A percentile compares a stretch with the other conserved stretches of the same genome.
These are phyloP conservation scores for Lachancea fermentati DNA, from an alignment of 805 yeast species.

Conservation along the genomic window DNA sequence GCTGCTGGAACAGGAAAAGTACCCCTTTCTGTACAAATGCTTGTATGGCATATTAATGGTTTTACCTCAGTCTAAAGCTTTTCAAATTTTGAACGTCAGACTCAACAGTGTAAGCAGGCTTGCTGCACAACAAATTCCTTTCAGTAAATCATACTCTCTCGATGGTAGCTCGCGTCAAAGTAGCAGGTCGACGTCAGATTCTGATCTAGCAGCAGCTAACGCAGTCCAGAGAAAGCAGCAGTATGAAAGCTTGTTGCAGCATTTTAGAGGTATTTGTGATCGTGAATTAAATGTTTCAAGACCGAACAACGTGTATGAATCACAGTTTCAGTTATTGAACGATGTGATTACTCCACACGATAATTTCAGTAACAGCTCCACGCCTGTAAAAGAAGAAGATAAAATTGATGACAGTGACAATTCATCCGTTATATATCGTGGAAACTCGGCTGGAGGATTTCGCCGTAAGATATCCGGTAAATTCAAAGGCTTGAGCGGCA, in stretches of 20 bases:
- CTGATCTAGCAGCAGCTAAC: slow-evolving; percentile 15
- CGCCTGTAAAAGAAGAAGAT: slow-evolving; percentile 1
- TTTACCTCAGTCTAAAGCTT: slow-evolving; percentile 89
- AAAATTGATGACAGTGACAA: slow-evolving; percentile 7
- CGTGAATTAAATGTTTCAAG: slow-evolving; percentile 10
- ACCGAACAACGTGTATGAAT: slow-evolving; percentile 12
- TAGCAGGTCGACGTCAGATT: slow-evolving; percentile 3
- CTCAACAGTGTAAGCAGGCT: slow-evolving; percentile 40
- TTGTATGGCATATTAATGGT: slow-evolving; percentile 90
- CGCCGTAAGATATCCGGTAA: neutral
- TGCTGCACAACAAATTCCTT: slow-evolving; percentile 17
- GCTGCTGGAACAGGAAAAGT: slow-evolving; percentile 76
- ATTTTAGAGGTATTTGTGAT: slow-evolving; percentile 25
- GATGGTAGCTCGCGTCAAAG: neutral
- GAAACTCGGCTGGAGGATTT: neutral
- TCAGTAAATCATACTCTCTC: slow-evolving; percentile 1
- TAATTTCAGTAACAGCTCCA: neutral
- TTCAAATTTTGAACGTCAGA: slow-evolving; percentile 72
- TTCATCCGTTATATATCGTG: slow-evolving; percentile 10
- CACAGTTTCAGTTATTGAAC: slow-evolving; percentile 12
- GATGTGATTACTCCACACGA: slow-evolving; percentile 8
- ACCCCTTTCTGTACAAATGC: slow-evolving; percentile 79
- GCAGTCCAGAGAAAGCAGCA: slow-evolving; percentile 24
- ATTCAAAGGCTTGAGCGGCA: neutral
- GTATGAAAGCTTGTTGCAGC: slow-evolving; percentile 26